Conservation (phyloP, 2,329 filamentous ascomycete species). For the Fusarium stilboides region DNA sequence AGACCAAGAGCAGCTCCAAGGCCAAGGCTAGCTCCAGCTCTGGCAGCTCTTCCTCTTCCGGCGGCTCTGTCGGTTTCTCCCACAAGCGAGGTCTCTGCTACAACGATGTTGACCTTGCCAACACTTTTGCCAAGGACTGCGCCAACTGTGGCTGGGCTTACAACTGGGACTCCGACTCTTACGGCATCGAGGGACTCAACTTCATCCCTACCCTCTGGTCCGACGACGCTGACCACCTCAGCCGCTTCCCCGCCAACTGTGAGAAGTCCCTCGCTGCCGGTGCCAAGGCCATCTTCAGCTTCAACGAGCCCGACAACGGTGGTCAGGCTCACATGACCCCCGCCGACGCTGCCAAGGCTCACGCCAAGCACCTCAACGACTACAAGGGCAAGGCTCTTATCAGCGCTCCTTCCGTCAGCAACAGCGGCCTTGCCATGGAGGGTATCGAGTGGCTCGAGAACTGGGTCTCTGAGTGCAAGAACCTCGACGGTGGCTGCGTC, state of each 20-base stretch:
- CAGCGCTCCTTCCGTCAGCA: constrained; percentile 73
- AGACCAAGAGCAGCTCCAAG: constrained; percentile 19
- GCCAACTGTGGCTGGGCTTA: constrained; percentile 72
- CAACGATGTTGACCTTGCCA: constrained; percentile 71
- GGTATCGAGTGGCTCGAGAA: constrained; percentile 70
- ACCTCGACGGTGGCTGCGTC: constrained; percentile 59
- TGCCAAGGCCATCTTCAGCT: constrained; percentile 72
- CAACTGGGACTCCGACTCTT: constrained; percentile 74
- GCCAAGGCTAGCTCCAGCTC: constrained; percentile 17
- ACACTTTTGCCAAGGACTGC: constrained; percentile 61
- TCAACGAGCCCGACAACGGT: constrained; percentile 79
- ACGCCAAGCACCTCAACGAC: constrained; percentile 69
- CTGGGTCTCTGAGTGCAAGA: constrained; percentile 68
- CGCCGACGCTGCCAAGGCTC: constrained; percentile 65
- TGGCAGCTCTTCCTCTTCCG: constrained; percentile 2
- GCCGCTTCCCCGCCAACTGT: constrained; percentile 66
- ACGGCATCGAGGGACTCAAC: constrained; percentile 63
- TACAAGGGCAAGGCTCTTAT: constrained; percentile 69
- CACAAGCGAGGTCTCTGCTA: constrained; percentile 78
- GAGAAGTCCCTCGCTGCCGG: constrained; percentile 67
- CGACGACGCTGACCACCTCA: constrained; percentile 61
- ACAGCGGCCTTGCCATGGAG: constrained; percentile 65
- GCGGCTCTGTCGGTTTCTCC: constrained; percentile 45
- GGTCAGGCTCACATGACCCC: constrained; percentile 73
- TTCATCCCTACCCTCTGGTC: constrained; percentile 79